Conservation (phyloP, 495 filamentous ascomycete genomes). For the Hypoxylon subgilvum region DNA sequence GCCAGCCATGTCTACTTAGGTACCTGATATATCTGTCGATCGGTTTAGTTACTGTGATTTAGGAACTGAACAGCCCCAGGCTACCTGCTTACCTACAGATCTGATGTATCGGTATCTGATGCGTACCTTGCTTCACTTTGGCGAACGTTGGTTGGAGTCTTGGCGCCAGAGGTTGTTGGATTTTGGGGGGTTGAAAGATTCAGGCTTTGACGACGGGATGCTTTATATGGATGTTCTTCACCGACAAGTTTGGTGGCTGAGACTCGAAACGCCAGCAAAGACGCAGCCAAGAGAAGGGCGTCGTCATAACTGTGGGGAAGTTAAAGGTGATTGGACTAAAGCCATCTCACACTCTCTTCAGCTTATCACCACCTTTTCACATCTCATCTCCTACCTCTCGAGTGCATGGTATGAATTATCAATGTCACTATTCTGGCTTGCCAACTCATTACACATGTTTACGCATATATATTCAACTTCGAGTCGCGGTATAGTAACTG, state of each 20-base stretch:
- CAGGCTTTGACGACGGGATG: neutral
- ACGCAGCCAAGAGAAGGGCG: conserved; percentile 6
- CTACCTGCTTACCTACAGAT: neutral
- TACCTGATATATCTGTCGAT: no score
- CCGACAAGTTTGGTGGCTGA: conserved; percentile 16
- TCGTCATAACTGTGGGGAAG: conserved; percentile 31
- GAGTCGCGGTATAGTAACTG: neutral
- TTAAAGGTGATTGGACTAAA: neutral
- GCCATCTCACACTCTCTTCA: neutral
- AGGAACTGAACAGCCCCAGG: neutral
- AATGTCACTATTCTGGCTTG: no score
- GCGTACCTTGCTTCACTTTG: conserved; percentile 7
- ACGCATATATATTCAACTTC: no score
- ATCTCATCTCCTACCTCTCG: no score
- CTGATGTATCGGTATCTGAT: neutral
- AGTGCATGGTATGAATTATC: no score
- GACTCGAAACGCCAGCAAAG: conserved; percentile 2
- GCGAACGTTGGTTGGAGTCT: no score
- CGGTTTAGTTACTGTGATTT: neutral
- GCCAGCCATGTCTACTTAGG: conserved; percentile 35
- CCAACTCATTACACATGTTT: no score
- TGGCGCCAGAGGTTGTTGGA: no score
- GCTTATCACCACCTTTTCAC: neutral
- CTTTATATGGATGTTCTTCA: conserved; percentile 5
- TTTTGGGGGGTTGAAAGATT: neutral